Evolutionary conservation across 2,329 filamentous ascomycete species (phyloP), one percentile per base, ranked within the genome.

Genomic region (Pseudonectria buxi): DNA sequence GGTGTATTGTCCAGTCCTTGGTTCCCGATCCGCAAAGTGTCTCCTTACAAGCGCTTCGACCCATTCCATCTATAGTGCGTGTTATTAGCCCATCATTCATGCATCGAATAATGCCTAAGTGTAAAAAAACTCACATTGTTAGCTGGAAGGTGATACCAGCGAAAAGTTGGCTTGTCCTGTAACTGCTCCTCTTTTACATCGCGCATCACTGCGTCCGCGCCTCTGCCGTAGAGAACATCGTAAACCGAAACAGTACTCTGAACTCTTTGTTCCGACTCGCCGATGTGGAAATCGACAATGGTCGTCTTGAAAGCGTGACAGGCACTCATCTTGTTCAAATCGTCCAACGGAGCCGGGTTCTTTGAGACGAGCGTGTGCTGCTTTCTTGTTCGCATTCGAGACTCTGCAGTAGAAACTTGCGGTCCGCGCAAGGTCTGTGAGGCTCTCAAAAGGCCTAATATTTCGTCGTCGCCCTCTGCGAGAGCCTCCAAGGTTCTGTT

Each of bases 61-160:
- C 31, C 36, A 38, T 27, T 38, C 36, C 36, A 38, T 38, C 36
- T 38, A 14, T 10, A 15, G 24, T n/a, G n/a, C n/a, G n/a, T n/a
- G n/a, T n/a, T n/a, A n/a, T n/a, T n/a, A n/a, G n/a, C n/a, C n/a
- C n/a, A 24, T 27, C 12, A 11, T 14, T 33, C n/a, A 30, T 3
- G n/a, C 15, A n/a, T 14, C 10, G 26, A n/a, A 2, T 7, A 25
- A 9, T 6, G 7, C 10, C n/a, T 10, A 7, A 12, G 12, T 10
- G 30, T 24, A 10, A 14, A 24, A 11, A 22, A 1, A 32, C 34
- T 26, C 24, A 38, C 36, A 30, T 38, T 38, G 18, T 38, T 38
- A 6, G 36, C 32, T n/a, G 36, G 36, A 12, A 38, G 16, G 27
- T 38, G 36, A 24, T 38, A 38, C 36, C 36, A 38, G 11, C 36